phyloP scores from a whole-genome alignment of 2,329 filamentous ascomycete genomes.

The Ceratocystis lukuohia region DNA sequence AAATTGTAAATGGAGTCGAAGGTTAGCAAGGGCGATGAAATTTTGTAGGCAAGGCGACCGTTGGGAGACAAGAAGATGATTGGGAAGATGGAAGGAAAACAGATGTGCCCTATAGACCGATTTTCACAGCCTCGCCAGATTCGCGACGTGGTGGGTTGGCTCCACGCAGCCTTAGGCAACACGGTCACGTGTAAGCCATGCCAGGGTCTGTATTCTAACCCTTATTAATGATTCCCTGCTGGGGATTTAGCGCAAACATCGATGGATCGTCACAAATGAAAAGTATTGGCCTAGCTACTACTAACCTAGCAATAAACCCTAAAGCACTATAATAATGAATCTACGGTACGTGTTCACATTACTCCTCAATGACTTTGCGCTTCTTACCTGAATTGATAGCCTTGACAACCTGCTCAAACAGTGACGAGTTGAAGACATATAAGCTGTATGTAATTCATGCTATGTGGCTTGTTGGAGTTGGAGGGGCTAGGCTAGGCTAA shows the following conservation, averaged over 20 bases:
- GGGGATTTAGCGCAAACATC: too few species aligned
- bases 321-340: too few species aligned
- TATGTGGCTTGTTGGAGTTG: neutral
- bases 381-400: too few species aligned
- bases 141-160: neutral
- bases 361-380: too few species aligned
- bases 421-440: neutral
- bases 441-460: neutral
- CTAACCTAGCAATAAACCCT: too few species aligned
- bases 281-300: too few species aligned
- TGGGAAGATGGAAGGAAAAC: neutral
- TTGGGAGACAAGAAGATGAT: neutral
- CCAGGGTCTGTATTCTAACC: neutral
- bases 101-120: neutral
- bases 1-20: neutral
- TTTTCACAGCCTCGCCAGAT: neutral
- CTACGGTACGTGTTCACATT: too few species aligned
- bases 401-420: neutral
- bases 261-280: too few species aligned
- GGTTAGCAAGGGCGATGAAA: neutral
- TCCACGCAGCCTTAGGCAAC: neutral
- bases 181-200: neutral
- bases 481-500: neutral
- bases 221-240: neutral
- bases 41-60: neutral